phyloP scores from a whole-genome alignment of 2,329 filamentous ascomycete genomes.

The Penicillium fuscoglaucum region DNA sequence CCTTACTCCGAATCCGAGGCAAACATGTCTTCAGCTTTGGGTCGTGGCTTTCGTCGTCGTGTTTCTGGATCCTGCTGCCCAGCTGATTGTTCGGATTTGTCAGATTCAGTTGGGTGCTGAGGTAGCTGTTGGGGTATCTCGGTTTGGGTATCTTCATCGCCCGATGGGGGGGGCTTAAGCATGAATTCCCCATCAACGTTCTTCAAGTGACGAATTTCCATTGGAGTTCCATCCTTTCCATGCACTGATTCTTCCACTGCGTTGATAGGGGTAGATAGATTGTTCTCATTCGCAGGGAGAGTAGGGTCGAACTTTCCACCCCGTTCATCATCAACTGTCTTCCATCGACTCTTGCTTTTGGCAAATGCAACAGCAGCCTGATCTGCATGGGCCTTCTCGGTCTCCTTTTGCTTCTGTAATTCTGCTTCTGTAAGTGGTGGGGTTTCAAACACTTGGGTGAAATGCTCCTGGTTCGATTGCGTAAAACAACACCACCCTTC shows the following conservation, averaged over 20 bases:
- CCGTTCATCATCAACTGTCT: constrained; percentile 46
- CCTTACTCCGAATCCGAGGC: constrained; percentile 63
- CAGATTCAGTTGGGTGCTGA: neutral
- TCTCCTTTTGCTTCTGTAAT: constrained; percentile 41
- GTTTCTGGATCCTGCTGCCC: constrained; percentile 28
- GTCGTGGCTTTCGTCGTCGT: constrained; percentile 57
- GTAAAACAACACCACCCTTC: constrained; percentile 68
- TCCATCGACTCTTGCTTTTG: constrained; percentile 49
- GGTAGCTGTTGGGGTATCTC: constrained; percentile 19
- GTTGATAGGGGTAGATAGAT: constrained; percentile 34
- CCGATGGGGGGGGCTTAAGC: constrained; percentile 35
- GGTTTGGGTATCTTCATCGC: constrained; percentile 22
- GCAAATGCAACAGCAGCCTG: constrained; percentile 37
- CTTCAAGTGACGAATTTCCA: constrained; percentile 47
- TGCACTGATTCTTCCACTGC: neutral
- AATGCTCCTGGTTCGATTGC: constrained; percentile 68
- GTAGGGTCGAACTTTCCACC: constrained; percentile 33
- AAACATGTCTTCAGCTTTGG: constrained; percentile 85
- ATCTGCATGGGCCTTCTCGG: constrained; percentile 44
- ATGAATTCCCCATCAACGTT: constrained; percentile 43
- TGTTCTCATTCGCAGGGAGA: constrained; percentile 27
- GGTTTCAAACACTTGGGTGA: constrained; percentile 69
- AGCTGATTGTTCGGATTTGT: constrained; percentile 24
- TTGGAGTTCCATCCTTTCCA: constrained; percentile 46
- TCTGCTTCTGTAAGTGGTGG: constrained; percentile 59